These are phyloP conservation scores for Aspergillus chevalieri DNA, from an alignment of 2,329 filamentous ascomycete species.

Conservation along the genomic window DNA sequence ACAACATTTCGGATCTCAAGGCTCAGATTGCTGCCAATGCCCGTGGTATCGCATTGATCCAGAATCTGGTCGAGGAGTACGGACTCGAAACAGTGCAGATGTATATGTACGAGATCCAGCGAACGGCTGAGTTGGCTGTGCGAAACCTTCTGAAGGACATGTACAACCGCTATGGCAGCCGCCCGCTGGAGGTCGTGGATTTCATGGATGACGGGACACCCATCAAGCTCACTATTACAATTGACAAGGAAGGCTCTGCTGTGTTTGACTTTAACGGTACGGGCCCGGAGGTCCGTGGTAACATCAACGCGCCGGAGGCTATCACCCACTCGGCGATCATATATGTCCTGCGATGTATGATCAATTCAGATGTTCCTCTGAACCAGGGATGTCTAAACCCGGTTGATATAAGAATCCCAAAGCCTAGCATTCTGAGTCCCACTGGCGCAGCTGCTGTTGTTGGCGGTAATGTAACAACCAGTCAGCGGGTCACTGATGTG, in stretches of 20 bases:
- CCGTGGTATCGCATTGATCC: slow-evolving; percentile 74
- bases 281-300: slow-evolving; percentile 71
- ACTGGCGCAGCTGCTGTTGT: slow-evolving; percentile 73
- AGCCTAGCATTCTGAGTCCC: slow-evolving; percentile 66
- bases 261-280: slow-evolving; percentile 74
- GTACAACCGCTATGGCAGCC: slow-evolving; percentile 61
- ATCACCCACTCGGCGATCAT: slow-evolving; percentile 81
- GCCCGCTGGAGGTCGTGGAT: slow-evolving; percentile 67
- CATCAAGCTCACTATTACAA: slow-evolving; percentile 67
- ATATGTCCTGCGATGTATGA: slow-evolving; percentile 75
- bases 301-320: slow-evolving; percentile 74
- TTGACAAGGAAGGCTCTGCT: slow-evolving; percentile 70
- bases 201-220: slow-evolving; percentile 84
- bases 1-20: slow-evolving; percentile 81
- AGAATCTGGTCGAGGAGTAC: slow-evolving; percentile 68
- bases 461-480: slow-evolving; percentile 73
- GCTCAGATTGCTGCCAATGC: slow-evolving; percentile 83
- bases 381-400: slow-evolving; percentile 80
- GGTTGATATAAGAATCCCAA: slow-evolving; percentile 64
- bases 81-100: slow-evolving; percentile 70
- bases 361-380: slow-evolving; percentile 73
- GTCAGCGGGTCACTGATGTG: slow-evolving; percentile 75
- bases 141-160: slow-evolving; percentile 66
- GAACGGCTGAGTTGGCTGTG: slow-evolving; percentile 71
- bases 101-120: slow-evolving; percentile 78